Conservation (phyloP, 345 rosid genomes). For the Gossypium stocksii region DNA sequence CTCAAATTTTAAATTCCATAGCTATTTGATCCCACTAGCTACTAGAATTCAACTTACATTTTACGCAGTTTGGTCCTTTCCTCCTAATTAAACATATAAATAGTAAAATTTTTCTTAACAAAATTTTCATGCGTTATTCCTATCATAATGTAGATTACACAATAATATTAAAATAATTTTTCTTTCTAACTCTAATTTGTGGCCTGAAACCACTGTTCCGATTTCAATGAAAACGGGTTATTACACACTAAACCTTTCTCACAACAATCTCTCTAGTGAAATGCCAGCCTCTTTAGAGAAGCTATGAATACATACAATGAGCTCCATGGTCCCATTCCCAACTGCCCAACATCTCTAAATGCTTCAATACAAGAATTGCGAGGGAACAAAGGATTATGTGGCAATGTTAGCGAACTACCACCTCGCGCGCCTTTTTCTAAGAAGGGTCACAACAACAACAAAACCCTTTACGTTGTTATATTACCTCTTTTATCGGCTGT, state of each 20-base stretch:
- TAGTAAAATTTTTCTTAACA: too few relatives aligned
- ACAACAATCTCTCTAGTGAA: constrained; percentile 33
- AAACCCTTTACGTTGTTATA: not conserved
- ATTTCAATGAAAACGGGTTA: too few relatives aligned
- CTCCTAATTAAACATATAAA: too few relatives aligned
- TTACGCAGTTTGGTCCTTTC: too few relatives aligned
- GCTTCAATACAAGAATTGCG: constrained; percentile 26
- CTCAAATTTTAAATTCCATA: too few relatives aligned
- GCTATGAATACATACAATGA: constrained; percentile 26
- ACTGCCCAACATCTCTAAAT: constrained; percentile 21
- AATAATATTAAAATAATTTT: too few relatives aligned
- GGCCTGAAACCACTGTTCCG: too few relatives aligned
- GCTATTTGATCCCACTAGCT: too few relatives aligned
- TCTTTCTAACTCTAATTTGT: too few relatives aligned
- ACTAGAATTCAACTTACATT: too few relatives aligned
- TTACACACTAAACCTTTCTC: constrained; percentile 27
- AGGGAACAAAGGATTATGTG: constrained; percentile 39
- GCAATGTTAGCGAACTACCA: constrained; percentile 21
- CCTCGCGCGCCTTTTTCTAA: constrained; percentile 8
- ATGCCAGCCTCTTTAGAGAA: constrained; percentile 27
- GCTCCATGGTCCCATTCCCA: constrained; percentile 38
- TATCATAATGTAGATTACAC: too few relatives aligned
- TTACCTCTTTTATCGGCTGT: not conserved
- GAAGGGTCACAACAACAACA: not conserved
- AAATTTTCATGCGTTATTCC: too few relatives aligned